Base-by-base conservation (phyloP, 1,284 basidiomycete species). In the Puccinia hordei region DNA sequence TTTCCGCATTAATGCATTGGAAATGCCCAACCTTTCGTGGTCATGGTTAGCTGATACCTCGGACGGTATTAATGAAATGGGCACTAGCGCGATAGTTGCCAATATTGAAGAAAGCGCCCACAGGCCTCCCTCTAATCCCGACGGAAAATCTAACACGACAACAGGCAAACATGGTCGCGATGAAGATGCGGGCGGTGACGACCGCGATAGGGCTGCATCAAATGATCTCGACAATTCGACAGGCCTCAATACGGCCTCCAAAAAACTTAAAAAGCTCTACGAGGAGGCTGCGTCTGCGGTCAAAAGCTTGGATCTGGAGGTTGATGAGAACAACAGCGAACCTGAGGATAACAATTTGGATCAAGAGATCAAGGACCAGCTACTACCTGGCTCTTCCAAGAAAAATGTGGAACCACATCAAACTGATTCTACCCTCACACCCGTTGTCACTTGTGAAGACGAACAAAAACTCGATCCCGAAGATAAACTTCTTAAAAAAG, bases 1-100 rank as follows among this genome's bases (percentile, higher is more conserved):
- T 87, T 98, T 97, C 89, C 93, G 95, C 87, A 94, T 98, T 85
- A 88, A 95, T 83, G 94, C 92, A 33, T 88, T 97, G 83, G 90
- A 93, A 85, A 91, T 96, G 74, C 86, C 85, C 73, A 84, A 84
- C 49, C 81, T 88, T 27, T 84, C 83, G 9, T 88, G 87, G 88
- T 83, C 82, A 41, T 88, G 88, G 88, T 0, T 35, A 30, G 77
- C 77, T 24, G 77, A 80, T 12, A 72, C 27, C 4, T 19, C 38
- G 2, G 68, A 71, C 6, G 17, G 24, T 12, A 9, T 55, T 17
- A 19, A 44, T 49, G 61, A 53, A 46, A 46, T 55, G 9, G 22
- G 8, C 44, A 24, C 30, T n/a, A 68, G 63, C 35, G 63, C 75
- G 24, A 57, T 57, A 3, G n/a, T n/a, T 2, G 33, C 49, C 12